phyloP scores from a whole-genome alignment of 495 filamentous ascomycete genomes.

The Poronia punctata region DNA sequence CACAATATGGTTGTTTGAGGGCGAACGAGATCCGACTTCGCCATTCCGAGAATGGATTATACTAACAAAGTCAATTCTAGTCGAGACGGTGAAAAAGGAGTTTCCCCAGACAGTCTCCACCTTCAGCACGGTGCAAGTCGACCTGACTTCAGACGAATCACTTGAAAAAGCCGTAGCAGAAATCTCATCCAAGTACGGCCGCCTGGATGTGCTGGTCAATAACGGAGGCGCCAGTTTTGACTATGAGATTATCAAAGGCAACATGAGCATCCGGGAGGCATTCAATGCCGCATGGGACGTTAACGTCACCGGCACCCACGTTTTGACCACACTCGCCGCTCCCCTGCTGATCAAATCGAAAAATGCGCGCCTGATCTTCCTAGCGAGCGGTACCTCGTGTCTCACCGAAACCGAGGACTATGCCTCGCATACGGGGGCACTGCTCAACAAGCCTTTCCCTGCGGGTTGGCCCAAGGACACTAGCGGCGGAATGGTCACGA shows the following conservation, averaged over 20 bases:
- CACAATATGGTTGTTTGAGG: neutral
- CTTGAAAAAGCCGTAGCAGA: slow-evolving; percentile 34
- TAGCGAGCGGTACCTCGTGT: slow-evolving; percentile 42
- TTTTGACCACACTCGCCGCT: slow-evolving; percentile 38
- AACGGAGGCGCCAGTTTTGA: slow-evolving; percentile 43
- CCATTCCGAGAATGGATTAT: too few species aligned
- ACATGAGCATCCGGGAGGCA: slow-evolving; percentile 28
- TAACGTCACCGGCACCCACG: slow-evolving; percentile 42
- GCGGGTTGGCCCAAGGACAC: slow-evolving; percentile 36
- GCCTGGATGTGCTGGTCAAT: slow-evolving; percentile 47
- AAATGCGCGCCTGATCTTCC: slow-evolving; percentile 43
- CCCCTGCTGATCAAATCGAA: slow-evolving; percentile 39
- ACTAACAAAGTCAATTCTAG: neutral
- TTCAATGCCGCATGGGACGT: slow-evolving; percentile 46
- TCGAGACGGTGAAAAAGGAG: slow-evolving; percentile 24
- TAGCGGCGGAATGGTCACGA: slow-evolving; percentile 2
- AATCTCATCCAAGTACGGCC: slow-evolving; percentile 31
- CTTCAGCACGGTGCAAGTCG: slow-evolving; percentile 35
- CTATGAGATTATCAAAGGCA: slow-evolving; percentile 14
- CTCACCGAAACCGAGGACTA: slow-evolving; percentile 32
- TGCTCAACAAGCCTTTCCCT: slow-evolving; percentile 28
- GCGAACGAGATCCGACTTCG: too few species aligned
- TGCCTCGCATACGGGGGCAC: neutral
- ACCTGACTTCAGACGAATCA: slow-evolving; percentile 47
- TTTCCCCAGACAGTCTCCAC: slow-evolving; percentile 30